A percentile compares a stretch with the other conserved stretches of the same genome.
These are phyloP conservation scores for Pyrenochaeta sp. DNA, from an alignment of 2,329 filamentous ascomycete genomes.

Conservation along the genomic window DNA sequence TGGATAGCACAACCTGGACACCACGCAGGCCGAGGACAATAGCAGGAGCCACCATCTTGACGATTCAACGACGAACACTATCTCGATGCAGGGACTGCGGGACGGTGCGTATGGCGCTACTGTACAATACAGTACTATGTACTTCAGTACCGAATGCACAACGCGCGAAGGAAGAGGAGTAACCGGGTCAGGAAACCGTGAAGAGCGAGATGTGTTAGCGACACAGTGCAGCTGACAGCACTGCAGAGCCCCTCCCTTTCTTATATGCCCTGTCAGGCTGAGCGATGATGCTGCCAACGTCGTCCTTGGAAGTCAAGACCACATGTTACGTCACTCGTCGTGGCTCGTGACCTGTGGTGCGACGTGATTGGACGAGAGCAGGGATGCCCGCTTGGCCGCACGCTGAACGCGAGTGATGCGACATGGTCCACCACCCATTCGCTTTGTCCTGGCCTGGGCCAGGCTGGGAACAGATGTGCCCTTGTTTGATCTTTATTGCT, in stretches of 20 bases:
- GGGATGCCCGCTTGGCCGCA: background rate
- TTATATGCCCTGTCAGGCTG: slow-evolving; percentile 23
- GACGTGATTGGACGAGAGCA: slow-evolving; percentile 20
- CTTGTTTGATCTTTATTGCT: too few species aligned
- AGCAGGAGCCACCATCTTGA: slow-evolving; percentile 32
- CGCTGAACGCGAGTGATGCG: slow-evolving; percentile 12
- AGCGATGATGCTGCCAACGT: slow-evolving; percentile 27
- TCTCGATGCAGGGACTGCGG: slow-evolving; percentile 5
- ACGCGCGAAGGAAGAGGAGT: background rate
- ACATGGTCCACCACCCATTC: slow-evolving; percentile 9
- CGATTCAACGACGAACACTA: slow-evolving; percentile 1
- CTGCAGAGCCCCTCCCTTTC: slow-evolving; percentile 3
- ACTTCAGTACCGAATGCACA: background rate
- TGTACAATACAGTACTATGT: background rate
- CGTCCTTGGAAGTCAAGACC: slow-evolving; percentile 13
- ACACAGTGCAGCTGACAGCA: background rate
- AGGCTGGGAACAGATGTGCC: too few species aligned
- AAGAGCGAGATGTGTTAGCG: background rate
- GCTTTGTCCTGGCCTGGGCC: slow-evolving; percentile 9
- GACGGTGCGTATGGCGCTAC: slow-evolving; percentile 7
- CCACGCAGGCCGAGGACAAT: slow-evolving; percentile 70
- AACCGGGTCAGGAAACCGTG: background rate
- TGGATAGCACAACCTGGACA: slow-evolving; percentile 71
- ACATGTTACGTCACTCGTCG: too few species aligned
- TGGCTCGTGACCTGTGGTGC: slow-evolving; percentile 21